A percentile compares a stretch with the other conserved stretches of the same genome.
Evolutionary conservation across 1,284 basidiomycete species (phyloP).

Genomic region (Heterobasidion parviporum): DNA sequence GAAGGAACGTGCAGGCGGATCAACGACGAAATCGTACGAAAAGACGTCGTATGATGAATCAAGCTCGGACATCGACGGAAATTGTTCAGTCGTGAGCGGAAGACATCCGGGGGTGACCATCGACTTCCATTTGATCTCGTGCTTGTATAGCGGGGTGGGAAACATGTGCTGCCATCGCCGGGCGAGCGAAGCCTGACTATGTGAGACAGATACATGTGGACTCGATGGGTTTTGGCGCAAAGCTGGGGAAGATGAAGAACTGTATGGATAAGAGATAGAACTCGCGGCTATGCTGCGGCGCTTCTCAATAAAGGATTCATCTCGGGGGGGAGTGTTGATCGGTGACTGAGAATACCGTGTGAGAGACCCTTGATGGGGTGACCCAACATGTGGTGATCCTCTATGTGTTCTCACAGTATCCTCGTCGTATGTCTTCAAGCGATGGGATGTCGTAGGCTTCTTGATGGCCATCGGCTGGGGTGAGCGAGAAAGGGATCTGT

Average conservation of each 20-base stretch:
- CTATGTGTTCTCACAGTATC: constrained; percentile 30
- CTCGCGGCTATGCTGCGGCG: constrained; percentile 41
- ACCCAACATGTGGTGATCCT: constrained; percentile 28
- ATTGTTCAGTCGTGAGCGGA: constrained; percentile 88
- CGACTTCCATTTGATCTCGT: constrained; percentile 90
- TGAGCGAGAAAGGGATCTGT: constrained; percentile 11
- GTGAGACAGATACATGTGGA: constrained; percentile 44
- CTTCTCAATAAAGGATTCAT: constrained; percentile 47
- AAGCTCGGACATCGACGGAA: constrained; percentile 72
- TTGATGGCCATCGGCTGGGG: constrained; percentile 48
- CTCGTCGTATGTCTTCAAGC: constrained; percentile 52
- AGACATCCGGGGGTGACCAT: constrained; percentile 81
- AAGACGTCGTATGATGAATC: constrained; percentile 76
- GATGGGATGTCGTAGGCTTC: constrained; percentile 28
- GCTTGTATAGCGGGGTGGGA: constrained; percentile 69
- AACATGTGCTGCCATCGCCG: constrained; percentile 87
- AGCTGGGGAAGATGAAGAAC: constrained; percentile 41
- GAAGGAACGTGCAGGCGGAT: constrained; percentile 72
- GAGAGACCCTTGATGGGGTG: constrained; percentile 18
- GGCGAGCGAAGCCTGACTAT: constrained; percentile 63
- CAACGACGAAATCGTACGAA: constrained; percentile 73
- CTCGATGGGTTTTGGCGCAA: constrained; percentile 58
- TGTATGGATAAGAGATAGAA: constrained; percentile 29
- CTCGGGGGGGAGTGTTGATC: constrained; percentile 56
- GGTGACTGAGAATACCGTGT: constrained; percentile 41